Evolutionary conservation across 2,329 filamentous ascomycete species (phyloP).

Genomic region (Penicillium sp.): DNA sequence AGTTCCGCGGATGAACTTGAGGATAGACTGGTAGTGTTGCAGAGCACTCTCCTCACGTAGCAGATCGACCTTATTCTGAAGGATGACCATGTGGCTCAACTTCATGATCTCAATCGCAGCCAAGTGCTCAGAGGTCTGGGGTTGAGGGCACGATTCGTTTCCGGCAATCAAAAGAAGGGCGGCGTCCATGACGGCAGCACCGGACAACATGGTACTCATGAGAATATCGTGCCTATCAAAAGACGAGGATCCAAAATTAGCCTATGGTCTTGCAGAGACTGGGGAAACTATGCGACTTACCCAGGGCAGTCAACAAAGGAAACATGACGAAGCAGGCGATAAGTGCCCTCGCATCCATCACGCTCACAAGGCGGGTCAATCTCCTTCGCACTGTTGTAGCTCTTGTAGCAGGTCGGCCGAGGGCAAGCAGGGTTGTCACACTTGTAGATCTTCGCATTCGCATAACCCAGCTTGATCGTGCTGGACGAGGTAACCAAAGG

Average conservation of each 20-base stretch:
- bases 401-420: constrained; percentile 88
- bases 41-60: constrained; percentile 94
- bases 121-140: constrained; percentile 97
- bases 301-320: constrained; percentile 93
- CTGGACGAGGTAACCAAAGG: not conserved
- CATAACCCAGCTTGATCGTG: constrained; percentile 99
- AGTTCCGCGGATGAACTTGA: constrained; percentile 97
- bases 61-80: constrained; percentile 98
- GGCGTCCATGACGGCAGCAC: constrained; percentile 98
- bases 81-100: constrained; percentile 97
- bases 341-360: constrained; percentile 81
- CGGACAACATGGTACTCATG: constrained; percentile 99
- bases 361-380: constrained; percentile 93
- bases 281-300: not conserved
- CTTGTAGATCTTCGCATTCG: constrained; percentile 99
- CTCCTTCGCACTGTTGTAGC: constrained; percentile 98
- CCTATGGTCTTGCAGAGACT: not conserved
- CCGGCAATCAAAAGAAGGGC: constrained; percentile 92
- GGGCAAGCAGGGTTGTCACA: constrained; percentile 90
- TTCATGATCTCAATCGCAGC: constrained; percentile 99
- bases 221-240: constrained; percentile 90
- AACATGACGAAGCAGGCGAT: constrained; percentile 83
- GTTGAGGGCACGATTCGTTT: constrained; percentile 97
- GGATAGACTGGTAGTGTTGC: constrained; percentile 91
- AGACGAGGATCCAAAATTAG: not conserved